These are phyloP conservation scores for Arachis stenosperma DNA, from an alignment of 306 rosid species.

Conservation along the genomic window DNA sequence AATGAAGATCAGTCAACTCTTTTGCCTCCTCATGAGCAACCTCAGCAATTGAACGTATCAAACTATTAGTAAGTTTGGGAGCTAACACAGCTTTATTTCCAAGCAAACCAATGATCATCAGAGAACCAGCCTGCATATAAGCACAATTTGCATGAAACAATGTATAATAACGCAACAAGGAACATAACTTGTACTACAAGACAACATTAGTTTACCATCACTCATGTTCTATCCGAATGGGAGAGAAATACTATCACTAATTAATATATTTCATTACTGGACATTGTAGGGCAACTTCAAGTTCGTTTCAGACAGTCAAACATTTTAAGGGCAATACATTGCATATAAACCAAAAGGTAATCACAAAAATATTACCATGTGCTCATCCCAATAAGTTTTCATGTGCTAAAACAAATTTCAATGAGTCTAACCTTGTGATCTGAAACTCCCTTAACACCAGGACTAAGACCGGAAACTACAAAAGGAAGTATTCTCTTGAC, in stretches of 20 bases:
- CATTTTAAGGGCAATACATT: slow-evolving; percentile 15
- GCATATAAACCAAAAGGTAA: not conserved
- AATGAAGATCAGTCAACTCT: slow-evolving; percentile 67
- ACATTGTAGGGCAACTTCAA: slow-evolving; percentile 10
- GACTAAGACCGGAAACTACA: slow-evolving; percentile 74
- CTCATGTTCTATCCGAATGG: no score
- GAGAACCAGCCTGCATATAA: slow-evolving; percentile 76
- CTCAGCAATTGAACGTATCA: slow-evolving; percentile 74
- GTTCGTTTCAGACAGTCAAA: slow-evolving; percentile 2
- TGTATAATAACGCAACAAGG: slow-evolving; percentile 8
- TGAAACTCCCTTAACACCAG: slow-evolving; percentile 51
- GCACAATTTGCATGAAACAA: slow-evolving; percentile 16
- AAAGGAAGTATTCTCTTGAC: slow-evolving; percentile 78
- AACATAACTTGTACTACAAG: slow-evolving; percentile 13
- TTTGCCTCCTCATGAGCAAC: slow-evolving; percentile 65
- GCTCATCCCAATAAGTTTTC: not conserved
- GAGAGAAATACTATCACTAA: not conserved
- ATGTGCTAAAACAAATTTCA: slow-evolving; percentile 12
- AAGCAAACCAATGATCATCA: slow-evolving; percentile 86
- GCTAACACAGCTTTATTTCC: slow-evolving; percentile 73
- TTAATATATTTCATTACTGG: not conserved
- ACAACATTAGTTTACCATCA: slow-evolving; percentile 1
- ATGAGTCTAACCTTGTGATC: slow-evolving; percentile 76
- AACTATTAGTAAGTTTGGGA: slow-evolving; percentile 74
- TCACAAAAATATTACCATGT: slow-evolving; percentile 6